A percentile compares a stretch with the other conserved stretches of the same genome.
These are phyloP conservation scores for Lentinus tigrinus DNA, from an alignment of 768 basidiomycete species.

Conservation along the genomic window DNA sequence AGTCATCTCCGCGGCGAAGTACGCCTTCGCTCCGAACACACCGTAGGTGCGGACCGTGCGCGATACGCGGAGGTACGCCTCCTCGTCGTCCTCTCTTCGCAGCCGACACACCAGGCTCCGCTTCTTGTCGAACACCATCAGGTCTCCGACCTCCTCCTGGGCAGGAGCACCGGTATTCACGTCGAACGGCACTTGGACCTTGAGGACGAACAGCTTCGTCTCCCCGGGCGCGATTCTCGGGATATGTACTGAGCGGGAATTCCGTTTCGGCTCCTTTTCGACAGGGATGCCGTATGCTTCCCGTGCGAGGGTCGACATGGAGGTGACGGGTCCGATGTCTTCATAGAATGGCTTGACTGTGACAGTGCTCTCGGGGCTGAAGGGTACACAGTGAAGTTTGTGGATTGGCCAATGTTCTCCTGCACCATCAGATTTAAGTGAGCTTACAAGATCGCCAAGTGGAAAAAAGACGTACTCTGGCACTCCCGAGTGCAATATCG, in stretches of 20 bases:
- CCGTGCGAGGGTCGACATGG: slow-evolving; percentile 33
- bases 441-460: no score
- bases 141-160: slow-evolving; percentile 19
- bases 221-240: slow-evolving; percentile 21
- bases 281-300: slow-evolving; percentile 28
- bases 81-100: slow-evolving; percentile 28
- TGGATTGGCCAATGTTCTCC: slow-evolving; percentile 48
- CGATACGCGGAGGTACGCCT: slow-evolving; percentile 41
- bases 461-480: slow-evolving; percentile 40
- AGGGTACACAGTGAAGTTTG: slow-evolving; percentile 47
- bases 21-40: slow-evolving; percentile 46
- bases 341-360: slow-evolving; percentile 46
- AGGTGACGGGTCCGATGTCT: slow-evolving; percentile 15
- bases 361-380: slow-evolving; percentile 42
- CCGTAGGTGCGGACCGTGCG: slow-evolving; percentile 42
- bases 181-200: slow-evolving; percentile 47
- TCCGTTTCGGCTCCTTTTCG: slow-evolving; percentile 13
- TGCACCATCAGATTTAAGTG: slow-evolving; percentile 25
- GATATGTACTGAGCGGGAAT: slow-evolving; percentile 20
- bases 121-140: slow-evolving; percentile 53
- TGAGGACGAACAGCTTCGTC: slow-evolving; percentile 48
- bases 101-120: slow-evolving; percentile 51
- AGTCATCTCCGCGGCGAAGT: slow-evolving; percentile 53
- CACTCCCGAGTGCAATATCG: slow-evolving; percentile 56
- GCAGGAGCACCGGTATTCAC: not conserved